Evolutionary conservation across 768 basidiomycete species (phyloP).

Genomic region (Suillus placidus): DNA sequence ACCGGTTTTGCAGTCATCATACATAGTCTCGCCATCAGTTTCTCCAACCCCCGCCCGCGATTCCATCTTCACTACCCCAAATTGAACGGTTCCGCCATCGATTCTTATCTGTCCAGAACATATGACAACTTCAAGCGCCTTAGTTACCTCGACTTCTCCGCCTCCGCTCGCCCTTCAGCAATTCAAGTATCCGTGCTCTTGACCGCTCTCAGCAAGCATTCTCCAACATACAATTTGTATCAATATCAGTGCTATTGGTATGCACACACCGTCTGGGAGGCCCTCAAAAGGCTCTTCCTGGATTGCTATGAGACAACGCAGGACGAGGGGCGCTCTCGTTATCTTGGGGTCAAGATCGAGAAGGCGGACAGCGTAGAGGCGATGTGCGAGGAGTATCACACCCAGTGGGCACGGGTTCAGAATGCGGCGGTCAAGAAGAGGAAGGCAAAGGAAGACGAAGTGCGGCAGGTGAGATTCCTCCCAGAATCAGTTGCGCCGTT

Average conservation of each 20-base stretch:
- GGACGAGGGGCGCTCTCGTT: not conserved
- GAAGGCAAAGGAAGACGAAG: not conserved
- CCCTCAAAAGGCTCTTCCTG: not conserved
- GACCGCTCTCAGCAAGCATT: not conserved
- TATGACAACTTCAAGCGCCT: not conserved
- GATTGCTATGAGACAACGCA: not conserved
- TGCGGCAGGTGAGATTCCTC: not conserved
- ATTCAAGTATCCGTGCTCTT: not conserved
- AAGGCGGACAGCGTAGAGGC: not conserved
- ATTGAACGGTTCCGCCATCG: not conserved
- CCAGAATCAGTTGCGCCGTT: not conserved
- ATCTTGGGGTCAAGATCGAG: not conserved
- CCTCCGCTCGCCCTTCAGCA: not conserved
- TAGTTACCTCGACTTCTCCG: not conserved
- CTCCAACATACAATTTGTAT: not conserved
- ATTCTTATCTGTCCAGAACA: not conserved
- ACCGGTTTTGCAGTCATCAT: not conserved
- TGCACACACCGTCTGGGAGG: not conserved
- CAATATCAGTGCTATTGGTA: not conserved
- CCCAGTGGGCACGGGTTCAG: not conserved
- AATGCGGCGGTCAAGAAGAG: not conserved
- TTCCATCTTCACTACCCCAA: not conserved
- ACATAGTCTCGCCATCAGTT: not conserved
- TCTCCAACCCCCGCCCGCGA: not conserved
- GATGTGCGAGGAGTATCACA: not conserved